Conservation (phyloP, 2,329 filamentous ascomycete genomes). For the Fusarium metavorans region DNA sequence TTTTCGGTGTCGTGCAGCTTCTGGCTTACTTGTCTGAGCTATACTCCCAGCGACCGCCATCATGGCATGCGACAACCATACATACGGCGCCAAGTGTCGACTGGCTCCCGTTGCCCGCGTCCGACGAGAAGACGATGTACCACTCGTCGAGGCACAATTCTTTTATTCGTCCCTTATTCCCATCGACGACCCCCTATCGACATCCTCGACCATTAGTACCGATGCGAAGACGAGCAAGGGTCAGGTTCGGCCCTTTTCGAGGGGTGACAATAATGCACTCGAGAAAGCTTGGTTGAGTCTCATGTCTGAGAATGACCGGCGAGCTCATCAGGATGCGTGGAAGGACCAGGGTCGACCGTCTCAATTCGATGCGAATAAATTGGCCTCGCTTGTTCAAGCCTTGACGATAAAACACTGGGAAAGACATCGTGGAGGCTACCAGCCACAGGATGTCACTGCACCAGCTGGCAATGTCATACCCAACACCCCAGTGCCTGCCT, state of each 20-base stretch:
- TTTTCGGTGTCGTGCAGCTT: not conserved
- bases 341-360: constrained; percentile 16
- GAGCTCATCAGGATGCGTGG: constrained; percentile 58
- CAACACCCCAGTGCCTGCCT: constrained; percentile 53
- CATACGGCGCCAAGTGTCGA: constrained; percentile 70
- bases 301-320: constrained; percentile 59
- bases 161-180: constrained; percentile 87
- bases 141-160: constrained; percentile 77
- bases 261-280: constrained; percentile 81
- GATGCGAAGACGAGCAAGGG: constrained; percentile 66
- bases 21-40: constrained; percentile 6
- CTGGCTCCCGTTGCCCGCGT: constrained; percentile 60
- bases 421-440: constrained; percentile 57
- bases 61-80: constrained; percentile 58
- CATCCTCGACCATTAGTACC: constrained; percentile 64
- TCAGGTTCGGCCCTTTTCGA: constrained; percentile 81
- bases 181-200: constrained; percentile 89
- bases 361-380: constrained; percentile 28
- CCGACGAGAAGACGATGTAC: constrained; percentile 60
- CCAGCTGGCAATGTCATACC: constrained; percentile 46
- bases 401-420: constrained; percentile 61
- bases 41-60: constrained; percentile 12
- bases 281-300: constrained; percentile 82
- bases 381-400: constrained; percentile 53
- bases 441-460: constrained; percentile 46